Evolutionary conservation across 352 stramenopile species (phyloP).

Genomic region (Phytopythium vexans): DNA sequence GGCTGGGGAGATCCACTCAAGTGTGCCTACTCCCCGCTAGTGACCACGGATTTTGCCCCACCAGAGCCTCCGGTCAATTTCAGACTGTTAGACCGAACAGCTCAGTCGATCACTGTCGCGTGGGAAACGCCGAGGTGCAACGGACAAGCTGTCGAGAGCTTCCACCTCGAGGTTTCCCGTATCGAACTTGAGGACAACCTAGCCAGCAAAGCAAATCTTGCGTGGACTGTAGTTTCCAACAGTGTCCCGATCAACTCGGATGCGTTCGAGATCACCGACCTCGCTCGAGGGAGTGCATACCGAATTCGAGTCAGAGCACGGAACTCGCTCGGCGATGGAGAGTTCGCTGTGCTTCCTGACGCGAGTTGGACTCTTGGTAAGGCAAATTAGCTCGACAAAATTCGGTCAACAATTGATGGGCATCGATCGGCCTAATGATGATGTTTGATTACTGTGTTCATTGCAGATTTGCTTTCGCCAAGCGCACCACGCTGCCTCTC

Average conservation of each 20-base stretch:
- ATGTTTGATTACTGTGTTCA: background rate
- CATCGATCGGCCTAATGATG: too few species aligned
- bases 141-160: slow-evolving; percentile 29
- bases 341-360: slow-evolving; percentile 3
- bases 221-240: slow-evolving; percentile 6
- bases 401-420: too few species aligned
- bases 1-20: slow-evolving; percentile 31
- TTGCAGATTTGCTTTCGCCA: slow-evolving; percentile 18
- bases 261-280: slow-evolving; percentile 1
- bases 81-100: slow-evolving; percentile 29
- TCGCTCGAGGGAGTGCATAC: slow-evolving; percentile 12
- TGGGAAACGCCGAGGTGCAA: slow-evolving; percentile 56
- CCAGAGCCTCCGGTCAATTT: slow-evolving; percentile 35
- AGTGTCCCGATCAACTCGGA: slow-evolving; percentile 13
- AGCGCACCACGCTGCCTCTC: slow-evolving; percentile 12
- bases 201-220: background rate
- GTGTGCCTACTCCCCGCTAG: slow-evolving; percentile 24
- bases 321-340: slow-evolving; percentile 18
- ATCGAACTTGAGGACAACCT: background rate
- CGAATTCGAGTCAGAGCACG: slow-evolving; percentile 15
- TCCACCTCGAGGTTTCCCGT: slow-evolving; percentile 10
- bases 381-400: background rate
- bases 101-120: slow-evolving; percentile 25
- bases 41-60: slow-evolving; percentile 23
- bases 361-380: slow-evolving; percentile 21